Base-by-base conservation (phyloP, 192 early-diverging fungal genomes). In the Backusella morwellensis region DNA sequence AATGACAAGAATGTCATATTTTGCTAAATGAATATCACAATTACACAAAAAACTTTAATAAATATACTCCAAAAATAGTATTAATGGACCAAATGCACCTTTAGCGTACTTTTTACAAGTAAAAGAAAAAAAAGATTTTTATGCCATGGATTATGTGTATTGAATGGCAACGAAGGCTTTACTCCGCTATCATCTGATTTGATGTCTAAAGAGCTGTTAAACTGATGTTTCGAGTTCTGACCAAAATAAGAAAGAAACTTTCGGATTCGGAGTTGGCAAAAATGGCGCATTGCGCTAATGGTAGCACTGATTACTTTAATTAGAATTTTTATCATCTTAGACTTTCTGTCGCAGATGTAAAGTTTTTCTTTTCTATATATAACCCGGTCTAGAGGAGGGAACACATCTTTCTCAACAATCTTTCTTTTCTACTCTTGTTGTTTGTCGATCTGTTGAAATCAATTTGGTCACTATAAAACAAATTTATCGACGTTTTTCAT, bases 221-320 rank as follows among this genome's bases (percentile, higher is more conserved):
- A 9, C 9, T 23, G 54, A 23, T 63, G 26, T 63, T 63, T 63
- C 56, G 56, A 63, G 56, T 63, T 63, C 9, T 63, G 56, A 63
- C 56, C 4, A 63, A 63, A 63, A 29, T 2, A 26, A 63, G 56
- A 8, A 63, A 63, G 3, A 26, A 12, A 26, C 2, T 11, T 32
- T 63, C 56, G 56, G 56, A 12, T 63, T 63, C 56, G 56, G 56
- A 63, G 56, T 63, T 63, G 56, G 56, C 56, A 63, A 63, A 63
- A 63, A 63, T 63, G 9, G 56, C 56, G 56, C 56, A 63, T 63
- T 29, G 56, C 3, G 3, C 12, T 29, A 14, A 63, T 21, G 8
- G 56, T 63, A 14, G 29, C 56, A 63, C 56, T 12, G 21, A 63
- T 63, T 63, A 63, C 56, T 29, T 63, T 21, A 63, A 63, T 29